These are phyloP conservation scores for Cercophora newfieldiana DNA, from an alignment of 495 filamentous ascomycete species.

Conservation along the genomic window DNA sequence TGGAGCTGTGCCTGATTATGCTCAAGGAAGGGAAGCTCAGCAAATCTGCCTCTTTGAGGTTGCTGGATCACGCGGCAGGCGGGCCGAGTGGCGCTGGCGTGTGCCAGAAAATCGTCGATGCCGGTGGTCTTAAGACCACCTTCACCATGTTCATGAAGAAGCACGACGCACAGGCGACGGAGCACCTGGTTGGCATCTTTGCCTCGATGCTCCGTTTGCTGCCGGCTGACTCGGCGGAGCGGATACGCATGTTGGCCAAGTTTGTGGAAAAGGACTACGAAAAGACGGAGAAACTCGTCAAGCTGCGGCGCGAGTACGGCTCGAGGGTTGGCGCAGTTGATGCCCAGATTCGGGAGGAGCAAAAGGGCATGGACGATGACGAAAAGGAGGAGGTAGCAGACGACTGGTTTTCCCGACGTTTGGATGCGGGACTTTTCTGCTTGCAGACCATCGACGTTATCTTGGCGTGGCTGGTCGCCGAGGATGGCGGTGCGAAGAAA, in stretches of 20 bases:
- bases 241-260: constrained; percentile 86
- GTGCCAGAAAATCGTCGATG: constrained; percentile 76
- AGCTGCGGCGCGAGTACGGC: constrained; percentile 70
- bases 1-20: constrained; percentile 89
- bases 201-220: constrained; percentile 78
- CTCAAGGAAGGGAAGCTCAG: constrained; percentile 64
- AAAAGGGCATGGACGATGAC: constrained; percentile 51
- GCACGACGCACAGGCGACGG: constrained; percentile 66
- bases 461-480: constrained; percentile 88
- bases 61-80: constrained; percentile 81
- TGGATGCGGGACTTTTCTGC: constrained; percentile 85
- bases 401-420: constrained; percentile 78
- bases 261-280: constrained; percentile 95
- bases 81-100: constrained; percentile 56
- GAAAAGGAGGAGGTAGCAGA: constrained; percentile 57
- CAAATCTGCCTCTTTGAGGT: constrained; percentile 70
- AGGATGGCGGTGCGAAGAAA: constrained; percentile 76
- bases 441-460: constrained; percentile 87
- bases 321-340: constrained; percentile 66
- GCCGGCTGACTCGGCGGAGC: constrained; percentile 72
- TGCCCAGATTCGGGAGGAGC: constrained; percentile 61
- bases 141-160: constrained; percentile 93
- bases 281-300: constrained; percentile 69
- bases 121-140: constrained; percentile 77
- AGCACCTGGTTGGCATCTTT: constrained; percentile 90